Base-by-base conservation (phyloP, 129 eudicot genomes). In the Lactuca sativa region DNA sequence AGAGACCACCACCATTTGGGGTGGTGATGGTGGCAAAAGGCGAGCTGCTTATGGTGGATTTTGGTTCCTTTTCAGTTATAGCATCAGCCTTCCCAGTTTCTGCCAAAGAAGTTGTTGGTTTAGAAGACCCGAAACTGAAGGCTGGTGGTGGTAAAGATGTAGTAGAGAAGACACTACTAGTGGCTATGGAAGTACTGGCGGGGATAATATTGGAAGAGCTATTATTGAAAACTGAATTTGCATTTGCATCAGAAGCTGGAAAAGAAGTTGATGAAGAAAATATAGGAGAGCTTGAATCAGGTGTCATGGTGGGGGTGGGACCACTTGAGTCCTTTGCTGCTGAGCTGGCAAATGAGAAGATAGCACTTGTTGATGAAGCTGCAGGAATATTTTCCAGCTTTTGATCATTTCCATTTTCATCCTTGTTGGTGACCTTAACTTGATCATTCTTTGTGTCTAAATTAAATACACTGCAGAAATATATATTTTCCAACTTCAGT, bases 121-220 rank as follows among this genome's bases (percentile, higher is more conserved):
- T 61, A 25, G 83, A 44, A 62, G 76, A 65, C 34, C 84, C 92
- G 56, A 81, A 83, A n/a, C 73, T 66, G 30, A 69, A 80, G 52
- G 59, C 78, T 69, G 69, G 81, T 16, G 71, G 6, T 31, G 81
- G 57, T 48, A 43, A 70, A 61, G 76, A 70, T 17, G 59, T 16
- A 54, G 59, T 16, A 54, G 76, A 62, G 43, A 54, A 77, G 18
- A 16, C n/a, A 62, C 36, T 64, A 18, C 52, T 49, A 71, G 78
- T 47, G 56, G 82, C 7, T 40, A 69, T 62, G 60, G 74, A 70
- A 18, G 69, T 81, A 68, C 77, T 56, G 48, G 74, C 16, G 48
- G 71, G 61, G 54, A 64, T 11, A 38, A 67, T 21, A 9, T 70
- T 18, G 68, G 82, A 34, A 63, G 78, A 67, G 71, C 63, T 60